Evolutionary conservation across 306 rosid species (phyloP).

Genomic region (Acacia crassicarpa): DNA sequence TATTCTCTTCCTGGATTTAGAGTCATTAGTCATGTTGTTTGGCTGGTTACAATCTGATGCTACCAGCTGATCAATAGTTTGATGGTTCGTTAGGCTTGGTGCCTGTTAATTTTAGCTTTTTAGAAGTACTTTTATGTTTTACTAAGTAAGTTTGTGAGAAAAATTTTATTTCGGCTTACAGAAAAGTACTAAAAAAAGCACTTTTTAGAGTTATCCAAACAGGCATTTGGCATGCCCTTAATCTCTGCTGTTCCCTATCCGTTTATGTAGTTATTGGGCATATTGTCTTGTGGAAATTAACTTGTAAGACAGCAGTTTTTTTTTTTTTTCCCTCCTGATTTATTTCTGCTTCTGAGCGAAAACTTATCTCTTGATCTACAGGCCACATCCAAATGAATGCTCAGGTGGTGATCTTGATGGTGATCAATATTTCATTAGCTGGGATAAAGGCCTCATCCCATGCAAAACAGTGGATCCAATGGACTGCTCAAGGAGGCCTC

Average conservation of each 20-base stretch:
- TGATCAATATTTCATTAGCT: slow-evolving; percentile 82
- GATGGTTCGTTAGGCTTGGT: neutral
- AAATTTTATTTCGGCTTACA: too few relatives aligned
- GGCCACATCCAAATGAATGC: slow-evolving; percentile 99
- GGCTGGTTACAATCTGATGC: neutral
- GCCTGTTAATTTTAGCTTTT: too few relatives aligned
- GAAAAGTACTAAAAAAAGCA: too few relatives aligned
- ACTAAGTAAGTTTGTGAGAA: too few relatives aligned
- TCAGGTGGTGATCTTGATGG: slow-evolving; percentile 99
- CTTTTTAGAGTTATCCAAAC: too few relatives aligned
- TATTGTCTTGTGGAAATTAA: neutral
- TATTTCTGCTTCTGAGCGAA: slow-evolving; percentile 8
- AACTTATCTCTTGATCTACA: slow-evolving; percentile 37
- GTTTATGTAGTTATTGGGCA: neutral
- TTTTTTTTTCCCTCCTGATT: neutral
- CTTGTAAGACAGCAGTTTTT: neutral
- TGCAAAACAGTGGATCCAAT: slow-evolving; percentile 59
- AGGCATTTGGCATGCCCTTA: neutral
- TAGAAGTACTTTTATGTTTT: too few relatives aligned
- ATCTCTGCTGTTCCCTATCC: neutral
- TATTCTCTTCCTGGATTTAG: neutral
- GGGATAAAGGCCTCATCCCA: slow-evolving; percentile 80
- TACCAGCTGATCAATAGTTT: slow-evolving; percentile 12
- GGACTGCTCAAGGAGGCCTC: slow-evolving; percentile 90
- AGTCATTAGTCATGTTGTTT: neutral